phyloP scores from a whole-genome alignment of 2,329 filamentous ascomycete genomes.

The Chalara sp. region DNA sequence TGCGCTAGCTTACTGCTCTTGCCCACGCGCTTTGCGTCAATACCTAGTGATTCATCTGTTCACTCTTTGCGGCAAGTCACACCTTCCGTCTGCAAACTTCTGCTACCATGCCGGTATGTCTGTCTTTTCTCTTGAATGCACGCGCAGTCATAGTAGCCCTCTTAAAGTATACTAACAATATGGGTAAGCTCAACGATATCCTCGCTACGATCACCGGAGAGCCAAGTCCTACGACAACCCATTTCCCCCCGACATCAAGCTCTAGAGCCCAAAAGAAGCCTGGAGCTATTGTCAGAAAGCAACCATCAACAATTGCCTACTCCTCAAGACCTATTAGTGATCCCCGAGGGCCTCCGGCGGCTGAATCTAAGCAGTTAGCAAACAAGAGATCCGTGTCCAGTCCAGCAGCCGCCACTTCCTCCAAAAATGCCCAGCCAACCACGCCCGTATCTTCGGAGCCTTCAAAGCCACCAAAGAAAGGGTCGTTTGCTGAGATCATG shows the following conservation, averaged over 20 bases:
- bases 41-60: constrained; percentile 1
- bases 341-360: constrained; percentile 9
- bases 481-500: constrained; percentile 69
- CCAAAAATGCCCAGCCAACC: constrained; percentile 21
- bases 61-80: background rate
- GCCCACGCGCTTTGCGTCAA: constrained; percentile 15
- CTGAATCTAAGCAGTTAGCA: background rate
- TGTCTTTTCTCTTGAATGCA: background rate
- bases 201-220: constrained; percentile 55
- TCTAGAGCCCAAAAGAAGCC: constrained; percentile 50
- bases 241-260: constrained; percentile 35
- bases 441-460: constrained; percentile 13
- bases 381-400: background rate
- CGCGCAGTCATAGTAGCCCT: background rate
- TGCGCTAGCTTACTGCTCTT: too few relatives aligned
- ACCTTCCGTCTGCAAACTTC: too few relatives aligned
- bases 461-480: constrained; percentile 55
- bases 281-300: constrained; percentile 37
- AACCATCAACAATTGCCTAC: constrained; percentile 15
- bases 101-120: constrained; percentile 21
- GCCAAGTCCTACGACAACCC: constrained; percentile 28
- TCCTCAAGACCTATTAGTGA: constrained; percentile 16
- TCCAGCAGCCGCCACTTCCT: constrained; percentile 4
- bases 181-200: constrained; percentile 45
- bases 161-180: constrained; percentile 15